Evolutionary conservation across 1,284 basidiomycete genomes (phyloP).

Genomic region (Puccinia polysora): DNA sequence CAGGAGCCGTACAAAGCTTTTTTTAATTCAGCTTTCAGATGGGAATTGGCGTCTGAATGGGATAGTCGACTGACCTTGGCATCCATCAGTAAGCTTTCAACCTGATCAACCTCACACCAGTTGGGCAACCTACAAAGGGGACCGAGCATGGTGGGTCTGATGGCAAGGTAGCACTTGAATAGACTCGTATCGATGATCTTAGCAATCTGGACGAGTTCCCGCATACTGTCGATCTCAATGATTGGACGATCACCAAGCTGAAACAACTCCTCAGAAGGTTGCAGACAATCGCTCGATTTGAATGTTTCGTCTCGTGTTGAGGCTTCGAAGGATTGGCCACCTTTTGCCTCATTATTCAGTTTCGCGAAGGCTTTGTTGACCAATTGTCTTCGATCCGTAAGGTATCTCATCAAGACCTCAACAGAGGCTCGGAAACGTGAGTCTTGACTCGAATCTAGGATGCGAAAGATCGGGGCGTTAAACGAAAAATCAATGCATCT

Average conservation of each 20-base stretch:
- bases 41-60: neutral
- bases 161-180: slow-evolving; percentile 85
- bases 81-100: slow-evolving; percentile 77
- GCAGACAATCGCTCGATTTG: slow-evolving; percentile 50
- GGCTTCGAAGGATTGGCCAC: too few relatives aligned
- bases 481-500: neutral
- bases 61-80: slow-evolving; percentile 62
- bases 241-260: slow-evolving; percentile 68
- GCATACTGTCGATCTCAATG: slow-evolving; percentile 62
- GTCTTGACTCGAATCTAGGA: neutral
- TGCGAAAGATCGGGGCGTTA: neutral
- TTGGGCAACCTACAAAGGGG: slow-evolving; percentile 85
- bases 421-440: slow-evolving; percentile 49
- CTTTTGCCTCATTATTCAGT: slow-evolving; percentile 67
- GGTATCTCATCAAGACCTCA: slow-evolving; percentile 58
- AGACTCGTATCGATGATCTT: slow-evolving; percentile 93
- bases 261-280: slow-evolving; percentile 67
- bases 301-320: neutral
- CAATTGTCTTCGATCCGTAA: slow-evolving; percentile 80
- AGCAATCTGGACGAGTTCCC: slow-evolving; percentile 76
- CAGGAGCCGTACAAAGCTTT: neutral
- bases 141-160: slow-evolving; percentile 75
- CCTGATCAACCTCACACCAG: slow-evolving; percentile 94
- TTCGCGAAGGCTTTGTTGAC: slow-evolving; percentile 68
- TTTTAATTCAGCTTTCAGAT: neutral